Evolutionary conservation across 805 yeast genomes (phyloP), one percentile per base, ranked within the genome.

Genomic region (Wickerhamomyces ciferrii): DNA sequence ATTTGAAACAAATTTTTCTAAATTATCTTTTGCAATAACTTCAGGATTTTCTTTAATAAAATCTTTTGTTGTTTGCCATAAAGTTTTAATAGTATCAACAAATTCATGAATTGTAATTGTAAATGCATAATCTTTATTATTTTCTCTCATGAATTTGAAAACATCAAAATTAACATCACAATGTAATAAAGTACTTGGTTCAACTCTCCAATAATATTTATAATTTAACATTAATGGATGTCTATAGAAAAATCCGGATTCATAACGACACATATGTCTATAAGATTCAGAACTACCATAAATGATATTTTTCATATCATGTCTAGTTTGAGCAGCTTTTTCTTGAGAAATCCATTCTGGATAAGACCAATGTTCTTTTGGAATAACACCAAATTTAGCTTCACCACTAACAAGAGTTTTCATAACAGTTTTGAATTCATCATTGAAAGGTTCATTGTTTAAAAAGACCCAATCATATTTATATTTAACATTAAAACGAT

Each of bases 381-480:
- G 94, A 55, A 92, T 83, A 40, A 75, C 47, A 41, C 96, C 98
- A 59, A 83, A 94, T 52, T 81, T 75, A 42, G 91, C 81, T 7
- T 63, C 74, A 53, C 98, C 98, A 31, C 91, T 81, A 15, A 83
- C 81, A 59, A 89, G 67, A 13, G 85, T 75, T 2, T 77, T 52
- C 14, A 96, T 86, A 25, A 79, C 75, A 24, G 69, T 67, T 57
- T 79, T 87, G 66, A 94, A 92, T 56, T 88, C 94, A 2, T 87
- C 90, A 43, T 79, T 73, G 68, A 92, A 94, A 42, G 76, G 84
- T 48, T 83, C 89, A 63, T 92, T 97, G 65, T 92, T 92, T 57
- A 92, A 73, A 65, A 92, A 94, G 24, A 90, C 94, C 97, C 98
- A 92, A 56, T 95, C 97, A 62, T 92, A 92, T 52, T 86, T 75